phyloP scores from a whole-genome alignment of 441 rosid species.

The Adansonia gregorii region DNA sequence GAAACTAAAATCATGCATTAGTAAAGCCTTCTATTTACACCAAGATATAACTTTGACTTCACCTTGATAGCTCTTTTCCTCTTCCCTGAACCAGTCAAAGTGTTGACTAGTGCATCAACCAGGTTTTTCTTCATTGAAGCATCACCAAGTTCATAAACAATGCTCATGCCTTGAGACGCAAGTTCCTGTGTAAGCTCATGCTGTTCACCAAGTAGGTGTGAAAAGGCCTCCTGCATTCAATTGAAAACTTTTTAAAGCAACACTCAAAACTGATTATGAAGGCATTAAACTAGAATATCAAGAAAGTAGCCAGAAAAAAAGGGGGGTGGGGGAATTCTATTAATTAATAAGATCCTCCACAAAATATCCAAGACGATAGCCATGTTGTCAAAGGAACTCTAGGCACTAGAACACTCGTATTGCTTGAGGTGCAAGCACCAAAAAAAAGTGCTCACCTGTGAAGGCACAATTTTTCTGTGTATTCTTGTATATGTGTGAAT shows the following conservation, averaged over 20 bases:
- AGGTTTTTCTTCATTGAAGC: constrained; percentile 83
- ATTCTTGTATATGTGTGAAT: too few relatives aligned
- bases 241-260: constrained; percentile 27
- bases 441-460: too few relatives aligned
- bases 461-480: too few relatives aligned
- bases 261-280: not conserved
- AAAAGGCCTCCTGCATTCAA: constrained; percentile 88
- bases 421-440: too few relatives aligned
- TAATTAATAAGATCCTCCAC: not conserved
- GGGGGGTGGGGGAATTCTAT: not conserved
- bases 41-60: constrained; percentile 30
- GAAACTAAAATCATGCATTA: constrained; percentile 7
- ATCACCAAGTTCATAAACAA: constrained; percentile 96
- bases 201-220: constrained; percentile 91
- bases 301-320: not conserved
- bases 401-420: too few relatives aligned
- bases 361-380: not conserved
- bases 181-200: constrained; percentile 97
- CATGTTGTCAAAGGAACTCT: too few relatives aligned
- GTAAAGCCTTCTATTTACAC: not conserved
- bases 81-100: constrained; percentile 95
- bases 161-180: constrained; percentile 99
- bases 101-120: constrained; percentile 86
- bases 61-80: constrained; percentile 98
- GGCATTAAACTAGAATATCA: constrained; percentile 3